phyloP scores from a whole-genome alignment of 768 basidiomycete species.

The Mycena leptocephala region DNA sequence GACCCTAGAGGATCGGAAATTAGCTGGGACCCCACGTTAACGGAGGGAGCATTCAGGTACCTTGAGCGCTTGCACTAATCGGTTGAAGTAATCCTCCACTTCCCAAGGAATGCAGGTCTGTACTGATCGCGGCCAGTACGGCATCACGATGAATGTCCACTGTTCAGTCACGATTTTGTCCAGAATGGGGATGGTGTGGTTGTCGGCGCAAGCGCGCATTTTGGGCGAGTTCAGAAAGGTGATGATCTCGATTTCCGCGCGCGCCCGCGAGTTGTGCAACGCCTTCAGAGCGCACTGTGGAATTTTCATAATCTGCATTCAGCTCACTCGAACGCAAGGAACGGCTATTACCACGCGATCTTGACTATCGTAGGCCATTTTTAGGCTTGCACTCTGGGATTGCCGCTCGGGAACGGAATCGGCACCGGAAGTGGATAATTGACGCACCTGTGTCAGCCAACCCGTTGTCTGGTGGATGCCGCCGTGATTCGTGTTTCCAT shows the following conservation, averaged over 20 bases:
- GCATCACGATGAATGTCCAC: slow-evolving; percentile 37
- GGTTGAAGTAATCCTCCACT: slow-evolving; percentile 36
- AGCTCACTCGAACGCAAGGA: neutral
- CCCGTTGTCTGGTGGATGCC: slow-evolving; percentile 36
- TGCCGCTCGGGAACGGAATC: neutral
- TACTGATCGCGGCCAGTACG: slow-evolving; percentile 34
- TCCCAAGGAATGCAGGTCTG: slow-evolving; percentile 35
- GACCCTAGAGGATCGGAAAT: slow-evolving; percentile 23
- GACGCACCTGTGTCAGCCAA: slow-evolving; percentile 33
- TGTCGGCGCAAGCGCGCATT: slow-evolving; percentile 31
- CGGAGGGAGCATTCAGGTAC: slow-evolving; percentile 8
- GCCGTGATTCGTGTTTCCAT: neutral
- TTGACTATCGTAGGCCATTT: slow-evolving; percentile 37
- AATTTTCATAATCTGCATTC: neutral
- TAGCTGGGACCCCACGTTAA: slow-evolving; percentile 5
- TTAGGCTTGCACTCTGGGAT: slow-evolving; percentile 26
- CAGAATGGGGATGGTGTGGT: slow-evolving; percentile 38
- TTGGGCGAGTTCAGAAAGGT: slow-evolving; percentile 33
- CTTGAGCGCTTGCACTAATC: slow-evolving; percentile 32
- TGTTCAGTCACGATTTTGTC: slow-evolving; percentile 34
- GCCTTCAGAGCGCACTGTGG: slow-evolving; percentile 33
- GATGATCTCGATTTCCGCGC: slow-evolving; percentile 30
- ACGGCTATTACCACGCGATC: slow-evolving; percentile 27
- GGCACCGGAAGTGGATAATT: neutral
- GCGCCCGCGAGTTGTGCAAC: slow-evolving; percentile 25